These are phyloP conservation scores for Skeletonema grethae DNA, from an alignment of 108 stramenopile species.

Conservation along the genomic window DNA sequence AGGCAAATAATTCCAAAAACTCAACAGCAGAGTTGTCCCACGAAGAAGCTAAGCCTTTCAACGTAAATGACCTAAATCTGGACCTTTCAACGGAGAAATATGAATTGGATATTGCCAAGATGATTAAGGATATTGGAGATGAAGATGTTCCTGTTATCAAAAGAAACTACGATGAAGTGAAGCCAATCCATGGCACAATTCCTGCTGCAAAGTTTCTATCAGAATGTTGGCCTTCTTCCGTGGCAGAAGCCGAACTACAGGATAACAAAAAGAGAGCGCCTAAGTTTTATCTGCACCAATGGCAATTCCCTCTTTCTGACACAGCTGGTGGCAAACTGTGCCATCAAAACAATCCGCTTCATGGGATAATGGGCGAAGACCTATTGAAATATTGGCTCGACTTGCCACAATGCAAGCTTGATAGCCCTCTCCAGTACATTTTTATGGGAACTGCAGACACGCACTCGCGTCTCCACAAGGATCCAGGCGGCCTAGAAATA, in stretches of 20 bases:
- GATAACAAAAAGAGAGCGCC: conserved; percentile 18
- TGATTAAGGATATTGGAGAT: conserved; percentile 72
- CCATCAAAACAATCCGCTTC: conserved; percentile 57
- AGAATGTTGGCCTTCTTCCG: conserved; percentile 58
- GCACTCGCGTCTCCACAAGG: conserved; percentile 67
- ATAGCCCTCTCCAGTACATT: conserved; percentile 80
- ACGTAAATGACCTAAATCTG: conserved; percentile 1
- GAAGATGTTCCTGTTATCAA: conserved; percentile 76
- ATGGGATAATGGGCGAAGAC: conserved; percentile 71
- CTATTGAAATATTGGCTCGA: conserved; percentile 77
- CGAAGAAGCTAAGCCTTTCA: not conserved
- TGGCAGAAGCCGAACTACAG: conserved; percentile 10
- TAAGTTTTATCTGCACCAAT: conserved; percentile 79
- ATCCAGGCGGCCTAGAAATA: conserved; percentile 77
- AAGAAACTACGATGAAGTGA: conserved; percentile 68
- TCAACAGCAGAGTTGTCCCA: not conserved
- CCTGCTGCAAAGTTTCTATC: conserved; percentile 64
- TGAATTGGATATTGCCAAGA: conserved; percentile 56
- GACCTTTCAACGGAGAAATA: conserved; percentile 42
- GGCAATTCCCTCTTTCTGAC: conserved; percentile 84
- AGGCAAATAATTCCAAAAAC: not conserved
- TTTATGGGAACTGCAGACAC: conserved; percentile 83
- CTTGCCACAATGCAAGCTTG: conserved; percentile 50
- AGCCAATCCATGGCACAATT: conserved; percentile 62
- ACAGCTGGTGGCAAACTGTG: conserved; percentile 69